These are phyloP conservation scores for Aureobasidium zeae DNA, from an alignment of 2,329 filamentous ascomycete genomes.

Conservation along the genomic window DNA sequence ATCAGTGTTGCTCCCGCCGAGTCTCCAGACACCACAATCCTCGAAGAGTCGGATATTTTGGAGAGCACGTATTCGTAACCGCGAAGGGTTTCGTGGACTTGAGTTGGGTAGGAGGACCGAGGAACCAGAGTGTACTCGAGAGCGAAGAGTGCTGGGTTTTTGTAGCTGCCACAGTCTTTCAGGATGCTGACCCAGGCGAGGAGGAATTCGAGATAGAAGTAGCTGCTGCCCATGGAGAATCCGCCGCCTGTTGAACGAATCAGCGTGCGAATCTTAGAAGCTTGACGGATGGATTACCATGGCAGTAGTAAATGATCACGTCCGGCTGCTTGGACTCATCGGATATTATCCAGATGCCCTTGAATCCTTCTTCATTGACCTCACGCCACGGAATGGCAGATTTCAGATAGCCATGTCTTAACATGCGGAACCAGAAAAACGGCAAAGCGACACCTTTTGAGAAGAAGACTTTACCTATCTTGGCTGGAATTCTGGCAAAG, in stretches of 20 bases:
- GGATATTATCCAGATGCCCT: slow-evolving; percentile 61
- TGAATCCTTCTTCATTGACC: slow-evolving; percentile 31
- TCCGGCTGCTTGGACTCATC: slow-evolving; percentile 56
- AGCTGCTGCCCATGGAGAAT: slow-evolving; percentile 71
- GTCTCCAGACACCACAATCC: slow-evolving; percentile 65
- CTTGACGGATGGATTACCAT: slow-evolving; percentile 46
- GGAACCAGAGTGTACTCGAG: slow-evolving; percentile 75
- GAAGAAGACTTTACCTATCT: slow-evolving; percentile 67
- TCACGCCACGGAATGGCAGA: slow-evolving; percentile 58
- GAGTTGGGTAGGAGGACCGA: slow-evolving; percentile 61
- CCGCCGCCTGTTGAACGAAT: slow-evolving; percentile 52
- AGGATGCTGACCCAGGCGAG: slow-evolving; percentile 62
- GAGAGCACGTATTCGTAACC: slow-evolving; percentile 64
- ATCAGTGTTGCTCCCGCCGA: slow-evolving; percentile 69
- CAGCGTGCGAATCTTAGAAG: neutral
- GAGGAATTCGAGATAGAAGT: slow-evolving; percentile 80
- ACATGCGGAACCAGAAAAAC: slow-evolving; percentile 65
- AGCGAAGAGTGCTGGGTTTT: slow-evolving; percentile 68
- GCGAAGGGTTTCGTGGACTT: slow-evolving; percentile 58
- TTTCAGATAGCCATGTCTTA: slow-evolving; percentile 58
- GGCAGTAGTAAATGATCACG: slow-evolving; percentile 71
- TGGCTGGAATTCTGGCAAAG: slow-evolving; percentile 60
- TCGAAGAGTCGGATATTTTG: slow-evolving; percentile 48
- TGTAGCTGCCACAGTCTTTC: slow-evolving; percentile 53
- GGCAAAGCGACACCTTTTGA: slow-evolving; percentile 62